These are phyloP conservation scores for Globisporangium recalcitrans DNA, from an alignment of 352 stramenopile species.

Conservation along the genomic window DNA sequence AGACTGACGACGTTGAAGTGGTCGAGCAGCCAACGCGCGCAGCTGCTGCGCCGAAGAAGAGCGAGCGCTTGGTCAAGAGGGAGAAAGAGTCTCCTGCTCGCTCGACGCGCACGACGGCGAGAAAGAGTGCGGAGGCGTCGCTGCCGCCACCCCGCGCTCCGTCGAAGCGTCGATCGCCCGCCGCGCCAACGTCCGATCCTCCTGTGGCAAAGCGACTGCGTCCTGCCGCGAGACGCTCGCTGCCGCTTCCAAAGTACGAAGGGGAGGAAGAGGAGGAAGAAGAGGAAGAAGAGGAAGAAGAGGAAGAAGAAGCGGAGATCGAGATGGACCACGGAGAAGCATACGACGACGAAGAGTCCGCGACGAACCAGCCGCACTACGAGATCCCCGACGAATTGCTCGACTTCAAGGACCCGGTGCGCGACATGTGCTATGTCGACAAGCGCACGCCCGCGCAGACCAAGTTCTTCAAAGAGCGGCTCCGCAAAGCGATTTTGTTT, in stretches of 20 bases:
- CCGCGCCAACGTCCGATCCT: neutral
- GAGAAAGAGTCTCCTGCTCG: slow-evolving; percentile 5
- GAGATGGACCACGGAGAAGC: slow-evolving; percentile 19
- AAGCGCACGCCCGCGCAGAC: slow-evolving; percentile 42
- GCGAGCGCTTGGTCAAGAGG: slow-evolving; percentile 6
- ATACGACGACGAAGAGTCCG: slow-evolving; percentile 18
- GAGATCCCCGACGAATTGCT: slow-evolving; percentile 46
- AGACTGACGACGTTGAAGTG: slow-evolving; percentile 8
- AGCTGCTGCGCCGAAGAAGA: slow-evolving; percentile 5
- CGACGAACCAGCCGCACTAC: slow-evolving; percentile 31
- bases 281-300: slow-evolving; percentile 12
- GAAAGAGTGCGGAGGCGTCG: neutral
- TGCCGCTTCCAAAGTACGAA: slow-evolving; percentile 13
- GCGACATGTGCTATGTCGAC: slow-evolving; percentile 60
- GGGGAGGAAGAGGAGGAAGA: slow-evolving; percentile 12
- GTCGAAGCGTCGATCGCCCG: slow-evolving; percentile 14
- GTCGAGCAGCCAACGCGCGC: neutral
- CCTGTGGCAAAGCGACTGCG: slow-evolving; percentile 14
- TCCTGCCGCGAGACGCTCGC: slow-evolving; percentile 7
- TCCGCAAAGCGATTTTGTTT: slow-evolving; percentile 63
- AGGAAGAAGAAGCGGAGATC: slow-evolving; percentile 13
- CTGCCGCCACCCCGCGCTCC: neutral
- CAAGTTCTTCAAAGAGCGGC: slow-evolving; percentile 64
- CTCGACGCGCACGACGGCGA: neutral
- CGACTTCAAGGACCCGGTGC: slow-evolving; percentile 61